These are phyloP conservation scores for Erigeron canadensis DNA, from an alignment of 129 eudicot species.

Conservation along the genomic window DNA sequence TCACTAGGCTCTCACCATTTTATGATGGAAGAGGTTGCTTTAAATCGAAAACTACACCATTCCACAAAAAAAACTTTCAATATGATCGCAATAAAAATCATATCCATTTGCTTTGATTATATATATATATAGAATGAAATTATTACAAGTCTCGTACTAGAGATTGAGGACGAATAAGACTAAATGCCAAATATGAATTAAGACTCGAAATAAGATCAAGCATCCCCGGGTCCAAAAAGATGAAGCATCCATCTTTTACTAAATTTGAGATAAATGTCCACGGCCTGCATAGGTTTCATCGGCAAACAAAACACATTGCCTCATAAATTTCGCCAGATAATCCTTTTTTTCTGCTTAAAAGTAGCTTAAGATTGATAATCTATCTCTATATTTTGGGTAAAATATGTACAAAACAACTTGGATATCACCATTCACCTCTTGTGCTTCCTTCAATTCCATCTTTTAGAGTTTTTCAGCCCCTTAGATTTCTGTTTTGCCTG, in stretches of 20 bases:
- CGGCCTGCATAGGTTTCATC: slow-evolving; percentile 1
- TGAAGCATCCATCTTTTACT: neutral
- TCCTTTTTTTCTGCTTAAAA: slow-evolving; percentile 1
- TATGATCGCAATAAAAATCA: no score
- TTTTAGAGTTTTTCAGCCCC: slow-evolving; percentile 68
- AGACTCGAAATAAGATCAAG: neutral
- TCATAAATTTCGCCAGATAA: slow-evolving; percentile 13
- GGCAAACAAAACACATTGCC: slow-evolving; percentile 14
- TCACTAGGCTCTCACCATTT: no score
- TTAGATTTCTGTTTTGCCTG: slow-evolving; percentile 88
- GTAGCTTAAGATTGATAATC: slow-evolving; percentile 19
- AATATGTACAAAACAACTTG: slow-evolving; percentile 34
- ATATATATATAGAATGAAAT: neutral
- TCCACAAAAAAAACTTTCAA: no score
- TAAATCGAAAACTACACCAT: no score
- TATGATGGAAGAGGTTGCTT: no score
- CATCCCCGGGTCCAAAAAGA: neutral
- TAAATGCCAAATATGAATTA: neutral
- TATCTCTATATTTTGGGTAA: slow-evolving; percentile 29
- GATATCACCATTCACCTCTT: neutral
- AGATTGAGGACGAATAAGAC: neutral
- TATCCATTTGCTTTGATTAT: no score
- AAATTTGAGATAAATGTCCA: neutral
- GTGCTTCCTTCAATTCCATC: slow-evolving; percentile 69
- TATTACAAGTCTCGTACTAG: neutral